Evolutionary conservation across 768 basidiomycete species (phyloP).

Genomic region (Hirschioporus abietinus): DNA sequence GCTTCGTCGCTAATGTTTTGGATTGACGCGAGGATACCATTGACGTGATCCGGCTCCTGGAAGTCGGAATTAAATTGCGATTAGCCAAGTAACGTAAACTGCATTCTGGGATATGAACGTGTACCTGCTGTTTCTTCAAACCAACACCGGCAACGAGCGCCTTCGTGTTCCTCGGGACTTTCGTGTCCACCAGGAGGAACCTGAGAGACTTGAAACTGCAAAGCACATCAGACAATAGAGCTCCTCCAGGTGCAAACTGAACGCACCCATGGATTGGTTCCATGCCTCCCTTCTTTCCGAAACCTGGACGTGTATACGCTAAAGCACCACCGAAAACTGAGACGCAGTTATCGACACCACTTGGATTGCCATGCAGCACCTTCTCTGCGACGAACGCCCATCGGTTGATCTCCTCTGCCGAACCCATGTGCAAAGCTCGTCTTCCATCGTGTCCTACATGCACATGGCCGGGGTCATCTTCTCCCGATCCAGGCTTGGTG

Average conservation of each 20-base stretch:
- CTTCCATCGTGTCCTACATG: slow-evolving; percentile 63
- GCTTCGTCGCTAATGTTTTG: slow-evolving; percentile 86
- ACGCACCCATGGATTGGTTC: slow-evolving; percentile 79
- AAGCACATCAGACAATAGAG: slow-evolving; percentile 5
- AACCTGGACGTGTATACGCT: slow-evolving; percentile 79
- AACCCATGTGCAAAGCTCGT: slow-evolving; percentile 51
- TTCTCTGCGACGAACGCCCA: slow-evolving; percentile 97
- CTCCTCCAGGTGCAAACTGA: background rate
- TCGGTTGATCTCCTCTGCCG: slow-evolving; percentile 79
- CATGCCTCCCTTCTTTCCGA: slow-evolving; percentile 76
- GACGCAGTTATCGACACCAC: slow-evolving; percentile 96
- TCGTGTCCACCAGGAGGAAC: slow-evolving; percentile 90
- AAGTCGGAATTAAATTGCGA: slow-evolving; percentile 3
- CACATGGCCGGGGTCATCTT: slow-evolving; percentile 42
- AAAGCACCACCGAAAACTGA: slow-evolving; percentile 90
- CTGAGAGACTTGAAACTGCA: slow-evolving; percentile 83
- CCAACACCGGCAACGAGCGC: slow-evolving; percentile 88
- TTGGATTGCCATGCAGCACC: slow-evolving; percentile 94
- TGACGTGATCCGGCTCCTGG: slow-evolving; percentile 83
- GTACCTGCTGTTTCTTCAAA: slow-evolving; percentile 56
- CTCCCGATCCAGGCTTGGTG: slow-evolving; percentile 24
- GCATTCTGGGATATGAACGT: slow-evolving; percentile 14
- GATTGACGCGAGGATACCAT: slow-evolving; percentile 71
- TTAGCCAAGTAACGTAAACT: slow-evolving; percentile 3
- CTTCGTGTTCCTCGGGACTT: slow-evolving; percentile 92